Base-by-base conservation (phyloP, 345 rosid genomes). In the Litchi chinensis region DNA sequence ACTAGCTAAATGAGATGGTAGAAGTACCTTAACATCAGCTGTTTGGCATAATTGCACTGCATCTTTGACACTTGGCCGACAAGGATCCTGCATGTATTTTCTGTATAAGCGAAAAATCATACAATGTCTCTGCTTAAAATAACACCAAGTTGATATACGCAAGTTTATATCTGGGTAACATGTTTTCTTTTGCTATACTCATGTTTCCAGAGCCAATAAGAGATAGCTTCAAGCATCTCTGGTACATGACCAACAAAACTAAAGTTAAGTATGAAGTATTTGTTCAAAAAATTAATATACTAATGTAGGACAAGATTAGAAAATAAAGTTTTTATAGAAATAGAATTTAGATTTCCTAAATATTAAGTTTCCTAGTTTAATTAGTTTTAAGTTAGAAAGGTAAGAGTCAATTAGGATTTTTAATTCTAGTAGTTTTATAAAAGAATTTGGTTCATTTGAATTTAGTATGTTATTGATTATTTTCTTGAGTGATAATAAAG, bases 1-100 rank as follows among this genome's bases (percentile, higher is more conserved):
- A 2, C 54, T 28, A 52, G 39, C 32, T 50, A 66, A 26, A 66
- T 57, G 15, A 22, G 16, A 54, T 63, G 10, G n/a, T 41, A 37
- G 52, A 75, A 0, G 10, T 84, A 94, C 99, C 98, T 96, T 94
- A 24, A 96, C 97, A 73, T 98, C 98, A 67, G 99, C 94, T n/a
- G 78, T 71, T 74, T 90, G 93, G 88, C 99, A 96, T 52, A 93
- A 77, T 70, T 56, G 74, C 73, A 96, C 97, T 32, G 98, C 89
- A 79, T 91, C 86, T 87, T 76, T 87, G 73, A 94, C 99, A 74
- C 95, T 90, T 5, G 88, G 89, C 46, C 99, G 98, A 75, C 99
- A 96, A 76, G 99, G 99, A 86, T 96, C 99, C 99, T 96, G 85
- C 85, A 85, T 66, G 74, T 59, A 70, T 62, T 68, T 32, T 67